Evolutionary conservation across 768 basidiomycete genomes (phyloP).

Genomic region (Cytidiella melzeri): DNA sequence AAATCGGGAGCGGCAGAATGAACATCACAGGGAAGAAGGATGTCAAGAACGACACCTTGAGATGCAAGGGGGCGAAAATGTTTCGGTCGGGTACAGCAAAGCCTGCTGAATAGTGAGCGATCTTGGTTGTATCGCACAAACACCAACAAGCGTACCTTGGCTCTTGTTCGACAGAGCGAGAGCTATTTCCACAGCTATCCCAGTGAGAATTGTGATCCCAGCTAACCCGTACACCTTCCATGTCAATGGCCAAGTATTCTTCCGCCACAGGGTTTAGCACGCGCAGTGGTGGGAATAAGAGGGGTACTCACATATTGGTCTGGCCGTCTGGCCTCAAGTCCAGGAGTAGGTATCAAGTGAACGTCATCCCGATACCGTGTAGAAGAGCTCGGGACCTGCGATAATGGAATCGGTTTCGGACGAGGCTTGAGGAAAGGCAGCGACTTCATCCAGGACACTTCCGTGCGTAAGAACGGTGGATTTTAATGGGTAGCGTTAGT

Average conservation of each 20-base stretch:
- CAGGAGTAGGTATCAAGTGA: conserved; percentile 9
- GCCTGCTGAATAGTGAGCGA: conserved; percentile 31
- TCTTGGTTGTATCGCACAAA: not conserved
- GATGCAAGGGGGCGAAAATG: conserved; percentile 42
- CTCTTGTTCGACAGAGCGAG: conserved; percentile 35
- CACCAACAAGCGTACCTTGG: conserved; percentile 30
- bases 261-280: not conserved
- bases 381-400: too few species aligned
- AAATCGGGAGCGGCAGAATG: conserved; percentile 42
- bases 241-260: conserved; percentile 2
- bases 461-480: too few species aligned
- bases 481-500: too few species aligned
- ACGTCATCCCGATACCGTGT: conserved; percentile 8
- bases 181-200: conserved; percentile 42
- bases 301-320: not conserved
- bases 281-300: not conserved
- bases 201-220: conserved; percentile 39
- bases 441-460: too few species aligned
- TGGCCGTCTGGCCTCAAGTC: not conserved
- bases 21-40: conserved; percentile 52
- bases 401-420: too few species aligned
- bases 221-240: conserved; percentile 20
- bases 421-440: too few species aligned
- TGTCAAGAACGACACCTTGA: conserved; percentile 31
- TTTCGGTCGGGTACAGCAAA: conserved; percentile 46